These are phyloP conservation scores for Hyphopichia burtonii DNA, from an alignment of 1,139 yeast species.

Conservation along the genomic window DNA sequence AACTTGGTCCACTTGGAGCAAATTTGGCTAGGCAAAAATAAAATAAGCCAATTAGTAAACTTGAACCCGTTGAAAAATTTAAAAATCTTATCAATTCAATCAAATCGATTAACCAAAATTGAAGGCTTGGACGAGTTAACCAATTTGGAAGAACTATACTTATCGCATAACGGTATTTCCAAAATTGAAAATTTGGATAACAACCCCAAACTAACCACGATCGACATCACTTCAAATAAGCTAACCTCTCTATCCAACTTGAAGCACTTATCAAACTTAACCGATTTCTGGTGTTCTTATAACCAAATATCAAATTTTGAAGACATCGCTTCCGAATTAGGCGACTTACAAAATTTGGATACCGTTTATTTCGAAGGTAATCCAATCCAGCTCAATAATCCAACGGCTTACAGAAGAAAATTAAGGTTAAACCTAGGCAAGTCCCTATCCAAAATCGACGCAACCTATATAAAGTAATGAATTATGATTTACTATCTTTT, in stretches of 20 bases:
- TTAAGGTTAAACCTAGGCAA: slow-evolving; percentile 70
- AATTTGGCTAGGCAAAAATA: slow-evolving; percentile 92
- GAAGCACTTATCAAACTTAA: slow-evolving; percentile 62
- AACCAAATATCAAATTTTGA: slow-evolving; percentile 69
- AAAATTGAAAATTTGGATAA: slow-evolving; percentile 78
- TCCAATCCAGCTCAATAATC: slow-evolving; percentile 73
- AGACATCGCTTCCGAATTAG: slow-evolving; percentile 65
- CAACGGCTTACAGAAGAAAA: slow-evolving; percentile 84
- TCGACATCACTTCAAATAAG: slow-evolving; percentile 81
- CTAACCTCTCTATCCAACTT: slow-evolving; percentile 63
- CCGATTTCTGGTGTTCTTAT: slow-evolving; percentile 93
- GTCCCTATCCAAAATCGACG: slow-evolving; percentile 84
- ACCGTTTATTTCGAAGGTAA: slow-evolving; percentile 96
- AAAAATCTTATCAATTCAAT: slow-evolving; percentile 81
- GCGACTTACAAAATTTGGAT: slow-evolving; percentile 63
- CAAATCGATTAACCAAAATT: slow-evolving; percentile 74
- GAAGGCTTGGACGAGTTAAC: slow-evolving; percentile 77
- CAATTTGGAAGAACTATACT: slow-evolving; percentile 79
- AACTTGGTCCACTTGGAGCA: slow-evolving; percentile 58
- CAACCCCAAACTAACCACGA: slow-evolving; percentile 62
- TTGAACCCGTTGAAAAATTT: slow-evolving; percentile 61
- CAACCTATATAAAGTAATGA: slow-evolving; percentile 56
- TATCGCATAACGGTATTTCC: slow-evolving; percentile 81
- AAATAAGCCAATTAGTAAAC: slow-evolving; percentile 65
- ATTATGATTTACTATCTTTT: too few relatives aligned